Conservation (phyloP, 208 protist genomes). For the Crithidia brevicula region DNA sequence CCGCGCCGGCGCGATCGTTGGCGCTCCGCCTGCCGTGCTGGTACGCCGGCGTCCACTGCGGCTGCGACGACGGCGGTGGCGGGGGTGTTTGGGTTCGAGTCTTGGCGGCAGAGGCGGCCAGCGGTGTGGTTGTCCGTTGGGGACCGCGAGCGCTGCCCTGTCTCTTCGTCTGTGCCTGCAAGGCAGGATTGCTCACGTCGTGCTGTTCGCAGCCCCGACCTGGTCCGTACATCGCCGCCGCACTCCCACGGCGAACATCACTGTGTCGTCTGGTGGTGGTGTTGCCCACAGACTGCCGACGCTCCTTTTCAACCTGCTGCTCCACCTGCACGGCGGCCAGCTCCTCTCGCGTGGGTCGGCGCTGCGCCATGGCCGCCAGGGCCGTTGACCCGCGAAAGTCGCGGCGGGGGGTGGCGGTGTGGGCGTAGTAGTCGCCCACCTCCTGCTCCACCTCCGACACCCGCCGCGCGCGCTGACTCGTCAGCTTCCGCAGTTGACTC, state of each 20-base stretch:
- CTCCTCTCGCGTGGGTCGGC: slow-evolving; percentile 9
- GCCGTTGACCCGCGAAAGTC: background rate
- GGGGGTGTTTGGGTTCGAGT: too few relatives aligned
- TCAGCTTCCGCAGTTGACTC: slow-evolving; percentile 19
- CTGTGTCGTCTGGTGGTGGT: too few relatives aligned
- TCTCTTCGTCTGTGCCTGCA: background rate
- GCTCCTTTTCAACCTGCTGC: background rate
- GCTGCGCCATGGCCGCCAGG: slow-evolving; percentile 3
- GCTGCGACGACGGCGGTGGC: background rate
- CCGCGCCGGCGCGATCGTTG: too few relatives aligned
- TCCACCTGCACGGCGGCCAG: background rate
- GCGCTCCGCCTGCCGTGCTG: background rate
- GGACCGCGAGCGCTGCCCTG: background rate
- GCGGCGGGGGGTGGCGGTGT: slow-evolving; percentile 2
- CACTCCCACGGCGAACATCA: too few relatives aligned
- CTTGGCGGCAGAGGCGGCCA: too few relatives aligned
- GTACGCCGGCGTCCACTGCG: background rate
- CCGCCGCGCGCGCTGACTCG: slow-evolving; percentile 16
- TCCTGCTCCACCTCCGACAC: slow-evolving; percentile 12
- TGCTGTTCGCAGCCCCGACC: background rate
- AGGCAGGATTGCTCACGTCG: slow-evolving; percentile 11
- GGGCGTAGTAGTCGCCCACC: background rate
- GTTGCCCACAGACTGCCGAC: background rate
- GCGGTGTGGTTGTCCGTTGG: too few relatives aligned
- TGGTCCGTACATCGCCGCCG: background rate